Base-by-base conservation (phyloP, 495 filamentous ascomycete genomes). In the Talaromyces trachyspermus region DNA sequence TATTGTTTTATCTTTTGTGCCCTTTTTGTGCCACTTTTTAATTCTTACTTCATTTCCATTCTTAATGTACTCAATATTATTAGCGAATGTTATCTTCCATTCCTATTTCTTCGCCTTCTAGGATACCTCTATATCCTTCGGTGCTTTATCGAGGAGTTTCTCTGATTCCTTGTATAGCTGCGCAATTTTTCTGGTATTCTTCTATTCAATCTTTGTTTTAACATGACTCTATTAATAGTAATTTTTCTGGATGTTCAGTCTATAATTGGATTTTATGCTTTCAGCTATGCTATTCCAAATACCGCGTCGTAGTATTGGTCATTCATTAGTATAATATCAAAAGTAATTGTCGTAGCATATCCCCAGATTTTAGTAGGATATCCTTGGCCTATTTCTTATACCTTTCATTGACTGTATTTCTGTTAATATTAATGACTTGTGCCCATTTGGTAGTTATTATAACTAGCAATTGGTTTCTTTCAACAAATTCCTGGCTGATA, bases 1-100 rank as follows among this genome's bases (percentile, higher is more conserved):
- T 33, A 43, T 49, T 43, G 46, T 12, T 22, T 14, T 56, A 18
- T 59, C 22, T 41, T 32, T 19, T 23, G 55, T 53, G n/a, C n/a
- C n/a, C n/a, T n/a, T n/a, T n/a, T n/a, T n/a, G n/a, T n/a, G n/a
- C n/a, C n/a, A 20, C 54, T 49, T 44, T 38, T 35, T 48, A 6
- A 4, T 2, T 40, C 18, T 0, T 40, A 20, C 5, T 20, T 49
- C 38, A 18, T 11, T 22, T 23, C 11, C 18, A 17, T 41, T 39
- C 24, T 23, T 38, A 12, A 17, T 36, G 2, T 17, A 19, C 2
- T 40, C 1, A 11, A 19, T 22, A 6, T 19, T 11, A 5, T 40
- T 2, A 11, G 12, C 20, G 18, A 10, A 10, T 23, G 2, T 9
- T 4, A 12, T 12, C 1, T 19, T 20, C 2, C 1, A 20, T 5